Conservation (phyloP, 1,139 yeast genomes). For the Taphrina pruni region DNA sequence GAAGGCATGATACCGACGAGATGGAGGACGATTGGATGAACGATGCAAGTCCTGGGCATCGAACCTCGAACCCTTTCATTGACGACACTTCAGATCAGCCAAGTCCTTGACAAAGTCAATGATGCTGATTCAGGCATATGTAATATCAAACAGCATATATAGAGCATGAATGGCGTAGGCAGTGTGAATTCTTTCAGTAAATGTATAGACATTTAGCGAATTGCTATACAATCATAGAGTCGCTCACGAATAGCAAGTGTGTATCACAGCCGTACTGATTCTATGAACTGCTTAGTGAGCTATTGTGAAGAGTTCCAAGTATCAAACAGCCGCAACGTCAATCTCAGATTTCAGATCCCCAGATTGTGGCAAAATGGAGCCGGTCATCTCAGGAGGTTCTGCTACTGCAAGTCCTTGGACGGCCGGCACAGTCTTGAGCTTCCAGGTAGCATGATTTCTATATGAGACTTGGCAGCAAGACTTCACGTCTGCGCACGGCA, state of each 20-base stretch:
- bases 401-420: too few species aligned
- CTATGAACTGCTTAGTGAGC: too few species aligned
- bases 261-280: too few species aligned
- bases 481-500: background rate
- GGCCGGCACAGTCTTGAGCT: too few species aligned
- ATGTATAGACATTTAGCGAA: too few species aligned
- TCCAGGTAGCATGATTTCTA: too few species aligned
- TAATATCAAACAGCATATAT: background rate
- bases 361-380: constrained; percentile 1
- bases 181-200: background rate
- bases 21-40: background rate
- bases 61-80: background rate
- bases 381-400: background rate
- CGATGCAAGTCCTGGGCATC: background rate
- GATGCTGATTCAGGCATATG: background rate
- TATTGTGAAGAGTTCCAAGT: too few species aligned
- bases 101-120: background rate
- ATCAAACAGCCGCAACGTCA: too few species aligned
- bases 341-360: background rate
- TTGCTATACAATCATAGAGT: too few species aligned
- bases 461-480: too few species aligned
- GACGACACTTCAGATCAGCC: background rate
- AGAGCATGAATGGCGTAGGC: background rate
- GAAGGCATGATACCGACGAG: constrained; percentile 15
- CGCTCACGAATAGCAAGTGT: too few species aligned